Evolutionary conservation across 2,329 filamentous ascomycete species (phyloP).

Genomic region (Neoarthrinium moseri): DNA sequence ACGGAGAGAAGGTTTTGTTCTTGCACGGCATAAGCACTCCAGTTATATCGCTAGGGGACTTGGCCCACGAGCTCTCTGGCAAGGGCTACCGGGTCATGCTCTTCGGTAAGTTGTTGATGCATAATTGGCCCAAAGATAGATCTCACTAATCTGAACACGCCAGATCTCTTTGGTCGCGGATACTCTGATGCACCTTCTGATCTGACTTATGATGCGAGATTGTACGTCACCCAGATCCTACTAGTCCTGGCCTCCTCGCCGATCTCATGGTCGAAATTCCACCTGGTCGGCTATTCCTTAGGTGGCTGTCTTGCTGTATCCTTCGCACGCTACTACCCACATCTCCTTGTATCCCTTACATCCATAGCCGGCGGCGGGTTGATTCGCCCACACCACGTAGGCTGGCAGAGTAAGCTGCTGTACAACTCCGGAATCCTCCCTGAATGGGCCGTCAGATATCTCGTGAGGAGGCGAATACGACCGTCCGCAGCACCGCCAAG

Average conservation of each 20-base stretch:
- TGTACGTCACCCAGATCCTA: constrained; percentile 67
- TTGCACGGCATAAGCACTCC: constrained; percentile 83
- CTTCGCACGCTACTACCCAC: constrained; percentile 68
- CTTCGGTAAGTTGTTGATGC: constrained; percentile 54
- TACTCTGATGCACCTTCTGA: constrained; percentile 68
- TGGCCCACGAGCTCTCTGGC: constrained; percentile 64
- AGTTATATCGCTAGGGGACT: constrained; percentile 63
- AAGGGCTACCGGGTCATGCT: constrained; percentile 75
- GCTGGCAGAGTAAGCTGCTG: constrained; percentile 59
- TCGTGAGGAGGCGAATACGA: constrained; percentile 38
- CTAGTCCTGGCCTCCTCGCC: constrained; percentile 63
- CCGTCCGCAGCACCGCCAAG: constrained; percentile 13
- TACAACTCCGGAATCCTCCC: constrained; percentile 63
- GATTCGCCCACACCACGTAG: constrained; percentile 61
- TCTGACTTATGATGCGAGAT: constrained; percentile 58
- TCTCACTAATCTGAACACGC: not conserved
- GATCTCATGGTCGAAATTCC: constrained; percentile 62
- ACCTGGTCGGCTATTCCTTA: constrained; percentile 75
- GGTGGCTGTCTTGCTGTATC: constrained; percentile 72
- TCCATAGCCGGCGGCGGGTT: constrained; percentile 70
- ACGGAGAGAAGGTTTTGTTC: constrained; percentile 70
- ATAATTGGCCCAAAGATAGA: not conserved
- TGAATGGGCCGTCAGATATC: constrained; percentile 49
- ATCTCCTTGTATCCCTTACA: constrained; percentile 60
- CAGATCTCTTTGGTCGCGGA: constrained; percentile 74